phyloP scores from a whole-genome alignment of 345 rosid genomes.

The Barbarea vulgaris region DNA sequence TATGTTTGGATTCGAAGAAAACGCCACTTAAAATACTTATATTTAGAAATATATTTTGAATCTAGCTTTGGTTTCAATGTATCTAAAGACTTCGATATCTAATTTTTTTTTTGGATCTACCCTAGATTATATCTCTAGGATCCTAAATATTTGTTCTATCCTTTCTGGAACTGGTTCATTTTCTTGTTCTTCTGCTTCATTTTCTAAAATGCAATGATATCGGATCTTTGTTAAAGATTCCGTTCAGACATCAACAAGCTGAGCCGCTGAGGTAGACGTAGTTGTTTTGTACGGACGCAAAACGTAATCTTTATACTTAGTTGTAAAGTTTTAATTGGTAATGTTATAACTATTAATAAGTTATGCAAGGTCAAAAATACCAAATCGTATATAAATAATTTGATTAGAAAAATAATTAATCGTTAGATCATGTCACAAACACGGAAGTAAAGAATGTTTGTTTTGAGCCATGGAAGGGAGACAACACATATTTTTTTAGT shows the following conservation, averaged over 20 bases:
- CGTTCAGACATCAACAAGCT: conserved; percentile 34
- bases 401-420: neutral
- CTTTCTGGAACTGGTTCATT: neutral
- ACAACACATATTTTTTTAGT: neutral
- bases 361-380: neutral
- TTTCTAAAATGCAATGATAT: neutral
- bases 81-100: neutral
- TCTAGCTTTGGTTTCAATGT: neutral
- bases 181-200: neutral
- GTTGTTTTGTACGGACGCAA: conserved; percentile 33
- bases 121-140: neutral
- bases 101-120: neutral
- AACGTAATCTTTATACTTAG: neutral
- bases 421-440: conserved; percentile 21
- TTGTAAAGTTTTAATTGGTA: neutral
- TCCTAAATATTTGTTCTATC: neutral
- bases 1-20: neutral
- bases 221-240: conserved; percentile 34
- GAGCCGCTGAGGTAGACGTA: conserved; percentile 19
- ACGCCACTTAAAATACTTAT: neutral
- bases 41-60: neutral
- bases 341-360: neutral
- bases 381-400: neutral
- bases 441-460: conserved; percentile 2
- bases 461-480: conserved; percentile 29